Evolutionary conservation across 1,284 basidiomycete genomes (phyloP).

Genomic region (Fistulina hepatica): DNA sequence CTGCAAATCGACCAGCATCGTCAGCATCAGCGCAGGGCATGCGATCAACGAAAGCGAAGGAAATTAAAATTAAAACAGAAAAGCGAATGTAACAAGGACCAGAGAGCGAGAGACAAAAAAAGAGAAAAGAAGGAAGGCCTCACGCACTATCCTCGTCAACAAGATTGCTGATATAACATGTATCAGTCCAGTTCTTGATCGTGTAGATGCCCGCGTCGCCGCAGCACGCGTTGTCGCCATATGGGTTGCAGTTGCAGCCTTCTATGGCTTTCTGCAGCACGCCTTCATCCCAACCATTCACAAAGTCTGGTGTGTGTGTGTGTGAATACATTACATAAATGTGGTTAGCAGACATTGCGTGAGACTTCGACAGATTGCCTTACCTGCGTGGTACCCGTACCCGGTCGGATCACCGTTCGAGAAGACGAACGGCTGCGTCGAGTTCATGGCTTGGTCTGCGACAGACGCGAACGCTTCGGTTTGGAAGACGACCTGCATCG

Average conservation of each 20-base stretch:
- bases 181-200: constrained; percentile 21
- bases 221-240: constrained; percentile 31
- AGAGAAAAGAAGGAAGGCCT: neutral
- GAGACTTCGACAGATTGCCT: constrained; percentile 7
- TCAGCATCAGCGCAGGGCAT: constrained; percentile 2
- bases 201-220: constrained; percentile 27
- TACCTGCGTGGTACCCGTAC: constrained; percentile 41
- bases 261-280: constrained; percentile 36
- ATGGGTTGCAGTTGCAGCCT: constrained; percentile 33
- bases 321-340: neutral
- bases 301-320: constrained; percentile 27
- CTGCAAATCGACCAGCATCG: neutral
- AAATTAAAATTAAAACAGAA: too few relatives aligned
- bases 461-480: constrained; percentile 23
- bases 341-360: neutral
- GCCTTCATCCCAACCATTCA: constrained; percentile 37
- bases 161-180: constrained; percentile 28
- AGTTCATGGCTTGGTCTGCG: constrained; percentile 29
- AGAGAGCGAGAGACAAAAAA: too few relatives aligned
- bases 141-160: constrained; percentile 27
- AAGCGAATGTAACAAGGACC: too few relatives aligned
- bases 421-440: constrained; percentile 35
- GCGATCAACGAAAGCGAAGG: neutral
- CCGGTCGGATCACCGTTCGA: constrained; percentile 37
- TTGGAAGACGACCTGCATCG: constrained; percentile 29